These are phyloP conservation scores for Pisolithus tinctorius DNA, from an alignment of 768 basidiomycete species.

Conservation along the genomic window DNA sequence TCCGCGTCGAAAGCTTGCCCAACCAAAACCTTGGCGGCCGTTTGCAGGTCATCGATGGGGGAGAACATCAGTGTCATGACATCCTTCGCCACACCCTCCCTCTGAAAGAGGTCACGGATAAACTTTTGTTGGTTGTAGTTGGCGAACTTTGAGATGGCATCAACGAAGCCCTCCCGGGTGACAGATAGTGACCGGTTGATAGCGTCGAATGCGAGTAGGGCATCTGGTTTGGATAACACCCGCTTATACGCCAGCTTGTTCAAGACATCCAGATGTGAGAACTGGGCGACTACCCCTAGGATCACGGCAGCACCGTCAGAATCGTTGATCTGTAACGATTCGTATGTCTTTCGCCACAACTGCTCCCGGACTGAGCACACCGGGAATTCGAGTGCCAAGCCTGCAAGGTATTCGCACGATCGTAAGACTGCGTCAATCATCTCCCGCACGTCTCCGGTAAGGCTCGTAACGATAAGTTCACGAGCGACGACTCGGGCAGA, in stretches of 20 bases:
- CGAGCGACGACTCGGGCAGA: conserved; percentile 35
- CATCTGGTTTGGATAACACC: conserved; percentile 26
- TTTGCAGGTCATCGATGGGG: conserved; percentile 68
- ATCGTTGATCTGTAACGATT: conserved; percentile 52
- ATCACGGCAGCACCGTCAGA: conserved; percentile 51
- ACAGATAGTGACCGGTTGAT: conserved; percentile 55
- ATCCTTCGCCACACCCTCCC: conserved; percentile 50
- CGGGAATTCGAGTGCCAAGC: conserved; percentile 24
- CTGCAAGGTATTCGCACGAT: conserved; percentile 30
- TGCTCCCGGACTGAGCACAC: conserved; percentile 41
- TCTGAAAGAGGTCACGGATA: conserved; percentile 48
- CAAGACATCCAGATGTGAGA: conserved; percentile 63
- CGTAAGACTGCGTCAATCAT: conserved; percentile 25
- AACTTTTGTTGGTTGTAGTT: conserved; percentile 51
- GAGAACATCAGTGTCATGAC: conserved; percentile 72
- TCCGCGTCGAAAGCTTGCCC: conserved; percentile 88
- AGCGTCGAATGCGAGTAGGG: conserved; percentile 35
- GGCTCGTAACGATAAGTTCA: conserved; percentile 30
- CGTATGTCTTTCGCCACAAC: conserved; percentile 67
- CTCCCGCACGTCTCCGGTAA: conserved; percentile 29
- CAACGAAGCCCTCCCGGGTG: conserved; percentile 58
- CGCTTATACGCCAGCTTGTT: conserved; percentile 43
- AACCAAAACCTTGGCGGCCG: conserved; percentile 71
- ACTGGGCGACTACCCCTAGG: conserved; percentile 49
- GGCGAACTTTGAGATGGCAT: conserved; percentile 56